Percentiles rank a stretch among this genome's conserved stretches.
Conservation (phyloP, 2,329 filamentous ascomycete genomes). For the Aspergillus sp. region DNA sequence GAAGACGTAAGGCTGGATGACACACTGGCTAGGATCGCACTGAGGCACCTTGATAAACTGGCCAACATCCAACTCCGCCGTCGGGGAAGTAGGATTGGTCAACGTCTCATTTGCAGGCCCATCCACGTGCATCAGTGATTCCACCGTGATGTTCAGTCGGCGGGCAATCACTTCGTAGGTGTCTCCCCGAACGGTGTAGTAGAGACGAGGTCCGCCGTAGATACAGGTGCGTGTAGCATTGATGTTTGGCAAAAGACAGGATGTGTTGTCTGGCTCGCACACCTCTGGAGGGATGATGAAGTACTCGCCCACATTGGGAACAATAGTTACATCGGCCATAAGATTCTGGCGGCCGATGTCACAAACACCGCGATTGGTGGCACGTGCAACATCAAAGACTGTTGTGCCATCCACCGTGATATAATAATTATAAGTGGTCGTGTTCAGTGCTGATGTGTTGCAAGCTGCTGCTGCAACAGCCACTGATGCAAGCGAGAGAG, state of each 20-base stretch:
- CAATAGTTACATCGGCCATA: slow-evolving; percentile 23
- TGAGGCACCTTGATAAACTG: slow-evolving; percentile 19
- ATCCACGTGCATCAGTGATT: slow-evolving; percentile 9
- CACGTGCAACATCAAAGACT: slow-evolving; percentile 10
- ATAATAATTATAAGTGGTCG: slow-evolving; percentile 1
- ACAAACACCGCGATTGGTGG: slow-evolving; percentile 17
- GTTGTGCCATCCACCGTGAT: slow-evolving; percentile 6
- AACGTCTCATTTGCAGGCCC: background rate
- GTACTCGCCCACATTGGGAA: slow-evolving; percentile 16
- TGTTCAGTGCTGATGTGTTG: slow-evolving; percentile 12
- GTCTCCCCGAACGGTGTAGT: slow-evolving; percentile 23
- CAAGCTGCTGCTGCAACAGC: slow-evolving; percentile 3
- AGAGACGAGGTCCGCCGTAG: slow-evolving; percentile 19
- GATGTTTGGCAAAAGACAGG: slow-evolving; percentile 16
- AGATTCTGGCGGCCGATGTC: slow-evolving; percentile 16
- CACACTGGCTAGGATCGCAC: slow-evolving; percentile 17
- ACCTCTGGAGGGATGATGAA: slow-evolving; percentile 17
- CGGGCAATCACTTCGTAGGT: slow-evolving; percentile 18
- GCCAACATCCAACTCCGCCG: slow-evolving; percentile 1
- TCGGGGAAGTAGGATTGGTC: background rate
- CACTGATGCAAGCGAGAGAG: background rate
- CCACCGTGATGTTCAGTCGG: slow-evolving; percentile 19
- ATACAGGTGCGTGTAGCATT: slow-evolving; percentile 16
- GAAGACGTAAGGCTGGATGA: slow-evolving; percentile 19
- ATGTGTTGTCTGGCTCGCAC: slow-evolving; percentile 18